Base-by-base conservation (phyloP, 305 asterid species). In the Solanum aculeatissimum region DNA sequence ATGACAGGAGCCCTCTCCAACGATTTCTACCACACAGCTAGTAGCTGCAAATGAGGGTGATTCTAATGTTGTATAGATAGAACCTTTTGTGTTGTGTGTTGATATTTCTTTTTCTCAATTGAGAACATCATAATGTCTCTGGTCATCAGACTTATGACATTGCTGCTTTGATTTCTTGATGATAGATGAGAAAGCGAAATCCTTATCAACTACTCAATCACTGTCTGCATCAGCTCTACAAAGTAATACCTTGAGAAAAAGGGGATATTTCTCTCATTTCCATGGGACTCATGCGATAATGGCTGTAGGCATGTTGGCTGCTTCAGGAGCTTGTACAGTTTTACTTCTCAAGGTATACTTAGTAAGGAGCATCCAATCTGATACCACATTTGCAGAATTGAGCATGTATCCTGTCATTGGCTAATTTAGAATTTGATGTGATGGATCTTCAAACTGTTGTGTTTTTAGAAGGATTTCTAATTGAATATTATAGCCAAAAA, bases 281-380 rank as follows among this genome's bases (percentile, higher is more conserved):
- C 94, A 88, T 85, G 94, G 99, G 98, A 92, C 92, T 85, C 97
- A 96, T 83, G 96, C 92, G 83, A 62, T 96, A 86, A 84, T 92
- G 87, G 98, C 95, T 80, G 90, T 94, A 23, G 93, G 97, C 32
- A 83, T 91, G 78, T 86, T 96, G 85, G 92, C 97, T 84, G 91
- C 75, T 84, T 91, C 98, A 58, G 98, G 98, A 84, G 94, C 93
- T 83, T 97, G 98, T 87, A 89, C 98, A 83, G 93, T 90, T 55
- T 91, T 94, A 71, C 86, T 91, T 90, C 86, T 96, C 89, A 96
- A 96, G 99, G 99, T 96, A 91, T 68, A 75, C 42, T 65, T 23
- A 72, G 21, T 82, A 80, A 84, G 84, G 72, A 77, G 87, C 57
- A 55, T 66, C n/a, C 84, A 69, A 18, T 53, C 54, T 54, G 81